Percentiles rank a stretch among this genome's conserved stretches.
These are phyloP conservation scores for Pisolithus marmoratus DNA, from an alignment of 768 basidiomycete genomes.

Conservation along the genomic window DNA sequence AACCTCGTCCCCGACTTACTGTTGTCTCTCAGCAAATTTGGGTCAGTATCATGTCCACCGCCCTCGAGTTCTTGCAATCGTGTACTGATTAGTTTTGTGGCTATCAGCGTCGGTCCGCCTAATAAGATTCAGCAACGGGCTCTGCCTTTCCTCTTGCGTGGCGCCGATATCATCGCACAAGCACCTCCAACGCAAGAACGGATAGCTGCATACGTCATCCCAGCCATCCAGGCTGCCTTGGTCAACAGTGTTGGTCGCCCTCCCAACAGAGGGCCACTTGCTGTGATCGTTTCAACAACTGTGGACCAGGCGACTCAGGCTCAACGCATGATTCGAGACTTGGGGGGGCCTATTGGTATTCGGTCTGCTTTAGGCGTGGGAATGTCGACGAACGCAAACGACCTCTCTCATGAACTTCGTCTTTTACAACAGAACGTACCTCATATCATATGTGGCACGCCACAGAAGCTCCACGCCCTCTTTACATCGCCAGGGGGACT, in stretches of 20 bases:
- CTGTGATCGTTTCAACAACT: constrained; percentile 94
- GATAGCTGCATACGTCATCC: constrained; percentile 95
- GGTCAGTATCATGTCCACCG: constrained; percentile 47
- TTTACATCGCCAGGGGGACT: constrained; percentile 79
- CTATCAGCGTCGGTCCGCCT: constrained; percentile 82
- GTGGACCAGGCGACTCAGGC: constrained; percentile 99
- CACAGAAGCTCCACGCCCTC: constrained; percentile 90
- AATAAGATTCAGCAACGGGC: constrained; percentile 99
- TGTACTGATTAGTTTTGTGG: constrained; percentile 9
- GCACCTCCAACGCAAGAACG: constrained; percentile 98
- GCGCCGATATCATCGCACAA: constrained; percentile 96
- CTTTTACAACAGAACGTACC: constrained; percentile 87
- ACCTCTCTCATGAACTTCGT: constrained; percentile 70
- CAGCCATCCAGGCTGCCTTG: constrained; percentile 78
- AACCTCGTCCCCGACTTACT: constrained; percentile 81
- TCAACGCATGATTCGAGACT: constrained; percentile 88
- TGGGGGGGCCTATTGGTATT: constrained; percentile 91
- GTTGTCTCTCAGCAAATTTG: constrained; percentile 87
- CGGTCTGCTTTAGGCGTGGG: constrained; percentile 87
- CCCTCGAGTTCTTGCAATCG: constrained; percentile 1
- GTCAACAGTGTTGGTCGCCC: constrained; percentile 51
- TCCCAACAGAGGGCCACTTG: constrained; percentile 69
- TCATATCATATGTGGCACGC: constrained; percentile 94
- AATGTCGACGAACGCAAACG: constrained; percentile 54
- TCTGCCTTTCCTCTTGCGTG: constrained; percentile 88